Base-by-base conservation (phyloP, 441 rosid species). In the Melastoma candidum region DNA sequence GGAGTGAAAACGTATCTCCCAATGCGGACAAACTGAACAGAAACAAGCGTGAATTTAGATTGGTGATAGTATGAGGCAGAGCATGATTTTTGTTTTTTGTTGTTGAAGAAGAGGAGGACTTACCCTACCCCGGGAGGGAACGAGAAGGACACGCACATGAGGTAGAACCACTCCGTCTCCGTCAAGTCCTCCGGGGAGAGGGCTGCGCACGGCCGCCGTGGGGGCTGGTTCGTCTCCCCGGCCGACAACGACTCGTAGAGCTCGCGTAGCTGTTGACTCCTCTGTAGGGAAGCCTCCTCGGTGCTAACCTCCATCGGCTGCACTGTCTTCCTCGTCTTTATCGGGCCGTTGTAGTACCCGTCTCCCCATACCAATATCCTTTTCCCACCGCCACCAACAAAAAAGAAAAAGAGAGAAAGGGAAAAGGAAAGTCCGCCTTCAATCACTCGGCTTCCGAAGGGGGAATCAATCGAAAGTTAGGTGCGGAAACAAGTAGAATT, bases 181-280 rank as follows among this genome's bases (percentile, higher is more conserved):
- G 98, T 93, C 43, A 93, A 70, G 82, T 93, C 98, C 71, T 93
- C 98, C 4, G 98, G 98, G 0, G 95, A 88, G 63, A 93, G 72
- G 25, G 98, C 75, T 0, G 95, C 95, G 52, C 82, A 75, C 13
- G 92, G 95, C 55, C 98, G 71, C 49, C 78, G 66, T 5, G 84
- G 66, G 0, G 86, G 79, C 56, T 72, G 88, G 66, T 77, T 81
- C 1, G 77, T 74, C 48, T 92, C 95, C 52, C 90, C 92, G 1
- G 85, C 82, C 0, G 89, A 79, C 47, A 92, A 68, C 13, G 92
- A 82, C 14, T 88, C 87, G 49, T 89, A 93, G 6, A 93, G 90
- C 74, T 93, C 98, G 70, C 86, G 71, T 3, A 93, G 87, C 63
- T 93, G 98, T 55, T 93, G 97, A 70, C 96, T 93, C 54, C 98